Base-by-base conservation (phyloP, 2,329 filamentous ascomycete genomes). In the Epichloe hybrida region DNA sequence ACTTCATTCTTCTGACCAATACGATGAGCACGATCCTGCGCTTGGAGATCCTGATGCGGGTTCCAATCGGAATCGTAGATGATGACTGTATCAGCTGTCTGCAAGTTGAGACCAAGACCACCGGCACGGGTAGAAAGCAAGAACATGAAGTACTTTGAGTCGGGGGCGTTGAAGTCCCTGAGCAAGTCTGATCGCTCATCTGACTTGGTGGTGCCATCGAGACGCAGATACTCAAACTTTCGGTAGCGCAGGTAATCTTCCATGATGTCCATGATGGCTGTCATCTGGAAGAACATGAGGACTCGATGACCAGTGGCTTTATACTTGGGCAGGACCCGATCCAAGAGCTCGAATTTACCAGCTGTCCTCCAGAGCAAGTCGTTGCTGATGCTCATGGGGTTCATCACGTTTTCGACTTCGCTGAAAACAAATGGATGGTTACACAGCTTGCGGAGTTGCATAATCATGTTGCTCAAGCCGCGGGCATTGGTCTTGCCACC, bases 61-160 rank as follows among this genome's bases (percentile, higher is more conserved):
- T 98, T 98, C 93, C 93, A 98, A 72, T 98, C 93, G 0, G 93
- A 98, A 64, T 98, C 93, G 70, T 96, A 98, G 63, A 98, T 98
- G 69, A 98, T 96, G 72, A 98, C 93, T 1, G 93, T 98, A 68
- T 98, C 93, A 41, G 93, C 93, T 44, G 91, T 96, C 69, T 98
- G 93, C 66, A 98, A 69, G 63, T 98, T 98, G 58, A 98, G 78
- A 77, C 93, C 93, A 11, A 98, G 78, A 79, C 93, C 93, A 83
- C 93, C 93, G 55, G 93, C 93, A 75, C 93, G 91, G 23, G 93
- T 98, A 3, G 93, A 98, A n/a, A 98, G 80, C 67, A 98, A 70
- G 74, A 98, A 98, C 72, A 94, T 95, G 68, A 97, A 96, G 68
- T 96, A 97, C 5, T 88, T 86, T 5, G 93, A 98, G 56, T 85